These are phyloP conservation scores for Ogataea glucozyma DNA, from an alignment of 805 yeast genomes.

Conservation along the genomic window DNA sequence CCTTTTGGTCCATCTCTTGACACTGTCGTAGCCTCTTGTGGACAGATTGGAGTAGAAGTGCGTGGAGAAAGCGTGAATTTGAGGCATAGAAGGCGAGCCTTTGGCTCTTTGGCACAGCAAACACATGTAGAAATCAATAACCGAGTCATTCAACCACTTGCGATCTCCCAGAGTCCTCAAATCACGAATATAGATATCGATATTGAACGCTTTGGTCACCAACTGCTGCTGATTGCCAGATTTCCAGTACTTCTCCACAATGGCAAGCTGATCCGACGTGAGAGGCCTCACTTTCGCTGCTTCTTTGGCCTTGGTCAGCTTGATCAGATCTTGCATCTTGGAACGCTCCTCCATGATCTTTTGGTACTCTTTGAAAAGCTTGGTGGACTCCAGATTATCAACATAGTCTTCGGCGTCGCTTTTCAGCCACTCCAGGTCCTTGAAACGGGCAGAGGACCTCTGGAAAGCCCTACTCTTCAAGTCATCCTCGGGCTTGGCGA, in stretches of 20 bases:
- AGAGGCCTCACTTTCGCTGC: constrained; percentile 37
- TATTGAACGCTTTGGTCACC: constrained; percentile 40
- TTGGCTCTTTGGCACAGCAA: constrained; percentile 47
- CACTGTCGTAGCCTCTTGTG: constrained; percentile 75
- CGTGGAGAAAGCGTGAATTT: constrained; percentile 76
- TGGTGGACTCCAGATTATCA: constrained; percentile 32
- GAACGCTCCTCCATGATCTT: constrained; percentile 44
- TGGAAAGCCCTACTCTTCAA: constrained; percentile 11
- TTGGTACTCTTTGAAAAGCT: constrained; percentile 43
- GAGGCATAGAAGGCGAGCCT: constrained; percentile 28
- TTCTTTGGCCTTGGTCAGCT: constrained; percentile 39
- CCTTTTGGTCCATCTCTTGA: constrained; percentile 80
- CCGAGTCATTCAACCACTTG: constrained; percentile 87
- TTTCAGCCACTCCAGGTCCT: constrained; percentile 34
- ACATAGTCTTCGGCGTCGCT: constrained; percentile 35
- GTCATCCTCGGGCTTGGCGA: constrained; percentile 4
- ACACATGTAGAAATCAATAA: constrained; percentile 79
- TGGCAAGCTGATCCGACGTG: constrained; percentile 30
- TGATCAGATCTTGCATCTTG: constrained; percentile 37
- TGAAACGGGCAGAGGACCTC: constrained; percentile 28
- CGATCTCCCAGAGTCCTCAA: constrained; percentile 67
- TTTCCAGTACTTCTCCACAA: constrained; percentile 39
- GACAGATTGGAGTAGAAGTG: constrained; percentile 80
- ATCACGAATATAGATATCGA: constrained; percentile 69
- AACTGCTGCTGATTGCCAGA: constrained; percentile 26